These are phyloP conservation scores for Thozetella sp. DNA, from an alignment of 495 filamentous ascomycete species.

Conservation along the genomic window DNA sequence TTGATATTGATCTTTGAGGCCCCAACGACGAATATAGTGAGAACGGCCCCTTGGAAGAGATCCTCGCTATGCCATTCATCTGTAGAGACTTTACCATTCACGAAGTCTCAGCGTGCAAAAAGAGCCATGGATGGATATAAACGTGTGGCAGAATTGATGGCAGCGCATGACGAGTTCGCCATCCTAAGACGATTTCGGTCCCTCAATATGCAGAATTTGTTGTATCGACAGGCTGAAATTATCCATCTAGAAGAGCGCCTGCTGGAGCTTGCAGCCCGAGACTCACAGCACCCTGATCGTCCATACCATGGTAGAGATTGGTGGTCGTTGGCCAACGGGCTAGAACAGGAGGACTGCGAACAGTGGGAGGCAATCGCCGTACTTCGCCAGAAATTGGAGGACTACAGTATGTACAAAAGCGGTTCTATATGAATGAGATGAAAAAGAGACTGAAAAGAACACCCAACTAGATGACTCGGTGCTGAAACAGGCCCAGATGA, in stretches of 20 bases:
- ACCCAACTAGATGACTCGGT: not conserved
- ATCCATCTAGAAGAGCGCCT: slow-evolving; percentile 17
- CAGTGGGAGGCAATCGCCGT: slow-evolving; percentile 13
- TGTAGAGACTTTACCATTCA: not conserved
- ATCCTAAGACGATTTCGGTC: slow-evolving; percentile 19
- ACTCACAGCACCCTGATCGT: not conserved
- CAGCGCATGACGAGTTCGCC: slow-evolving; percentile 14
- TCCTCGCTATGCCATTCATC: not conserved
- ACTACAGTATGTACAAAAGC: not conserved
- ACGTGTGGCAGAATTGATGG: slow-evolving; percentile 11
- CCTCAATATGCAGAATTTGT: slow-evolving; percentile 22
- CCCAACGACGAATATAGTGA: no score
- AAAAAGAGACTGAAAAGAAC: not conserved
- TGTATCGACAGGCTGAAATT: slow-evolving; percentile 25
- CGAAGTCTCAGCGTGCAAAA: not conserved
- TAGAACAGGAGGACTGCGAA: not conserved
- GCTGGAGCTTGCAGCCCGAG: slow-evolving; percentile 11
- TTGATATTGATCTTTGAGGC: no score
- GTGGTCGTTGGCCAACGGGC: not conserved
- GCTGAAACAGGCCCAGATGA: not conserved
- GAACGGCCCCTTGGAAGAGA: no score
- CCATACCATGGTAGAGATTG: not conserved
- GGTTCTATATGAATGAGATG: not conserved
- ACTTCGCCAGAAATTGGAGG: not conserved
- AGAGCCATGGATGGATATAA: not conserved